These are phyloP conservation scores for Botrytis sinoallii DNA, from an alignment of 2,329 filamentous ascomycete genomes.

Conservation along the genomic window DNA sequence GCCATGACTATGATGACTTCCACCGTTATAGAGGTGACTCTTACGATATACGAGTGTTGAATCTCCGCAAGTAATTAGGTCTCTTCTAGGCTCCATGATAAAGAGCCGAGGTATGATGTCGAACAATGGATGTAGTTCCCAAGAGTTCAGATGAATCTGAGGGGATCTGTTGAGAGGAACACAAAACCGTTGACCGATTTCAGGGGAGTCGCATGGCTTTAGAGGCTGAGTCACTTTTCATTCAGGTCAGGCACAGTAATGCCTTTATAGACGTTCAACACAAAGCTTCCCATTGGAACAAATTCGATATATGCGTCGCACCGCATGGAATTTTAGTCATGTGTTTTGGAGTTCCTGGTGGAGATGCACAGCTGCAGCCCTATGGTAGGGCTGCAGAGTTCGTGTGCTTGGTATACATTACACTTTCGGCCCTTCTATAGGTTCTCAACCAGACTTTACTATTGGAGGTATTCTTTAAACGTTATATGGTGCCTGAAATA, in stretches of 20 bases:
- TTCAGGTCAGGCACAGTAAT: conserved; percentile 1
- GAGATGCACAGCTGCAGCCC: conserved; percentile 14
- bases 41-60: conserved; percentile 16
- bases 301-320: background rate
- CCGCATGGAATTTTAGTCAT: background rate
- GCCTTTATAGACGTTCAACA: background rate
- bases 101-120: background rate
- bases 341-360: background rate
- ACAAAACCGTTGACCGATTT: background rate
- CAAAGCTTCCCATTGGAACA: background rate
- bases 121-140: background rate
- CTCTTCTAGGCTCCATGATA: conserved; percentile 10
- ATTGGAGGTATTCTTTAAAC: background rate
- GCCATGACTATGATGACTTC: conserved; percentile 1
- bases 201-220: background rate
- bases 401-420: background rate
- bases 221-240: background rate
- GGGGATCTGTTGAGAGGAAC: background rate
- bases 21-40: background rate
- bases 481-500: background rate
- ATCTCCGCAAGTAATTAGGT: background rate
- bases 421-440: background rate
- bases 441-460: background rate
- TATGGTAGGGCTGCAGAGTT: conserved; percentile 9
- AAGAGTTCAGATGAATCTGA: background rate